Evolutionary conservation across 2,329 filamentous ascomycete species (phyloP).

Genomic region (Ophiostoma australiae): DNA sequence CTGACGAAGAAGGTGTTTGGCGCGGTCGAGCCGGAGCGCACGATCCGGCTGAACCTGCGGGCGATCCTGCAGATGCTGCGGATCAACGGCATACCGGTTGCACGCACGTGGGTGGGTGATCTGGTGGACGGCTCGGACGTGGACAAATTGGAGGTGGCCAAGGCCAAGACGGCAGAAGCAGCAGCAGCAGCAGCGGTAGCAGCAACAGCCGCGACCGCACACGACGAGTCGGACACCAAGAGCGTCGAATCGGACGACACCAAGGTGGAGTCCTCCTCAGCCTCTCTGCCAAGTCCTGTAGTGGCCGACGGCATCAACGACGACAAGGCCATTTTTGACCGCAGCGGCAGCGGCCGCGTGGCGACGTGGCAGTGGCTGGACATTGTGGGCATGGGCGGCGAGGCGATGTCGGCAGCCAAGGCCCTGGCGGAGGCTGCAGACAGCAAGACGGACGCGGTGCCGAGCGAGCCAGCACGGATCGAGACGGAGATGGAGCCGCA

Average conservation of each 20-base stretch:
- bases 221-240: conserved; percentile 3
- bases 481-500: conserved; percentile 18
- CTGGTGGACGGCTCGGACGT: conserved; percentile 44
- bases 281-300: not conserved
- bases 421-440: not conserved
- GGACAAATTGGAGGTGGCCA: conserved; percentile 34
- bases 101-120: conserved; percentile 46
- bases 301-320: conserved; percentile 38
- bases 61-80: conserved; percentile 55
- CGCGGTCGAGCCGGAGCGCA: conserved; percentile 53
- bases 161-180: conserved; percentile 16
- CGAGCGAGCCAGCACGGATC: conserved; percentile 25
- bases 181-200: too few species aligned
- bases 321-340: conserved; percentile 50
- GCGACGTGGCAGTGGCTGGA: conserved; percentile 52
- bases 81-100: conserved; percentile 45
- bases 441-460: conserved; percentile 20
- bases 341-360: conserved; percentile 37
- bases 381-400: conserved; percentile 45
- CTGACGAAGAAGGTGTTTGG: conserved; percentile 55
- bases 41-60: conserved; percentile 54
- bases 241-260: not conserved
- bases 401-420: conserved; percentile 24
- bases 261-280: not conserved
- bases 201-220: too few species aligned